phyloP scores from a whole-genome alignment of 2,329 filamentous ascomycete genomes.

The Beauveria medogensis region DNA sequence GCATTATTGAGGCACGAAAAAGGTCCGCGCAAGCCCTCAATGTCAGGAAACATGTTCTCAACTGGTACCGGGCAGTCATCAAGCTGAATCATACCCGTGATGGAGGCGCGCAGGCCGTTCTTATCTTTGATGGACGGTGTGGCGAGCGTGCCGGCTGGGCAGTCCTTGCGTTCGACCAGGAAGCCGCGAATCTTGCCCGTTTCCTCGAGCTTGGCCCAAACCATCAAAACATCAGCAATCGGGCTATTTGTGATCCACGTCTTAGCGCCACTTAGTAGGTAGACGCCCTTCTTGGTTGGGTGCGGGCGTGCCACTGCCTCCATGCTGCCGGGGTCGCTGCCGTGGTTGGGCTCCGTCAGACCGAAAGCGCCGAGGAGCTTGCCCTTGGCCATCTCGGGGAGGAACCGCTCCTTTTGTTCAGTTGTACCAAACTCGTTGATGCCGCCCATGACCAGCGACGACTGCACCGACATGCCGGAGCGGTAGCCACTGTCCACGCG shows the following conservation, averaged over 20 bases:
- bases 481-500: constrained; percentile 86
- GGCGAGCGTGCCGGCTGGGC: constrained; percentile 80
- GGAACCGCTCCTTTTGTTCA: constrained; percentile 78
- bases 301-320: constrained; percentile 80
- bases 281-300: constrained; percentile 75
- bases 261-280: constrained; percentile 71
- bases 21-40: constrained; percentile 80
- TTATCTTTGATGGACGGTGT: constrained; percentile 93
- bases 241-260: constrained; percentile 96
- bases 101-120: constrained; percentile 83
- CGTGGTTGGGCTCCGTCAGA: constrained; percentile 86
- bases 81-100: constrained; percentile 97
- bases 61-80: constrained; percentile 82
- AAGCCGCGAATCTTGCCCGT: constrained; percentile 94
- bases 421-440: constrained; percentile 82
- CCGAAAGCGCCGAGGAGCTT: constrained; percentile 81
- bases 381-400: constrained; percentile 75
- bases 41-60: constrained; percentile 87
- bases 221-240: constrained; percentile 73
- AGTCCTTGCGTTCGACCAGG: constrained; percentile 75
- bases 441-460: constrained; percentile 85
- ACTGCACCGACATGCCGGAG: constrained; percentile 89
- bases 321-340: constrained; percentile 86
- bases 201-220: constrained; percentile 89
- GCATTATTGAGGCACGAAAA: constrained; percentile 94